Base-by-base conservation (phyloP, 345 rosid species). In the Salix caprea region DNA sequence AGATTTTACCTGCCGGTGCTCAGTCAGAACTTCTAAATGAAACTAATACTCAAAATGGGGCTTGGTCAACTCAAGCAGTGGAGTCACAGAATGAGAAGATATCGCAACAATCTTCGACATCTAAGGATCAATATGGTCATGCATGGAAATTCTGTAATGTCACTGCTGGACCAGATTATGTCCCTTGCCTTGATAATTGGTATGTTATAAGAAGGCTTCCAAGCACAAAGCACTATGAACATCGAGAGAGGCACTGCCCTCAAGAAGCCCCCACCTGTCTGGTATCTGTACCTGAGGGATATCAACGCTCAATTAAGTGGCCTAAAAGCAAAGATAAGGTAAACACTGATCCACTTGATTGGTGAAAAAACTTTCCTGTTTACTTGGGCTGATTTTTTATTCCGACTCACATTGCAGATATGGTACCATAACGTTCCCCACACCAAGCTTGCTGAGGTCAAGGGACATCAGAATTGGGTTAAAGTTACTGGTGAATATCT, bases 381-480 rank as follows among this genome's bases (percentile, higher is more conserved):
- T 50, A 16, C 66, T 73, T 50, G 28, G 68, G 36, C 71, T 69
- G 26, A n/a, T 3, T 24, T 68, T 73, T 23, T 70, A 14, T 85
- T 64, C 21, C 67, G 74, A 39, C 81, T 65, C 68, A 60, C 78
- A 74, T 68, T 78, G 76, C 86, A 96, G 99, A 91, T 96, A 78
- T 96, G 99, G 97, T 93, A 91, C 84, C 79, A 83, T 60, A 96
- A 96, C 56, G 97, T 93, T 78, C 99, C 99, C 69, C 97, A 96
- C 78, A 90, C 96, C 65, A 91, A 93, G 84, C 96, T 96, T 79
- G 98, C 94, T 24, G 78, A 85, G 81, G n/a, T 87, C 72, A 93
- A 96, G 88, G 99, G 98, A 64, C 97, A 96, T 87, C 98, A 96
- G 78, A 96, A 96, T 75, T 96, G 99, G 99, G 98, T 96, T 72